Evolutionary conservation across 208 protist species (phyloP), one percentile per base, ranked within the genome.

Genomic region (Histomonas meleagridis): DNA sequence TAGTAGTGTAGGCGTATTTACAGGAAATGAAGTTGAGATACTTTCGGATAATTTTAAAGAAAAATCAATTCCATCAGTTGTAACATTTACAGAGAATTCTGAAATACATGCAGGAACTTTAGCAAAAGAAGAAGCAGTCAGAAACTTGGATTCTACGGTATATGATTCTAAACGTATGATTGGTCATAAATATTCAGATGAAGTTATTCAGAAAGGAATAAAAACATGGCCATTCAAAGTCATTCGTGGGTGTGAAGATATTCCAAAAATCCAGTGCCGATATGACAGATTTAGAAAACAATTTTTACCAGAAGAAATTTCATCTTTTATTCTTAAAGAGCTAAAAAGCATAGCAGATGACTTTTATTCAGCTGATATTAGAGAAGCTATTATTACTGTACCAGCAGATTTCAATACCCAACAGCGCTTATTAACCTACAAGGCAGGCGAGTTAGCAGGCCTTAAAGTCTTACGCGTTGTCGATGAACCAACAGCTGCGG

Each of bases 401-500:
- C 97, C 97, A n/a, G 97, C 98, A 72, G 98, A 99, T 96, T 99
- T 99, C 96, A 98, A 98, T 95, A 97, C 97, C 93, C 93, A 95
- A 14, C 97, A 98, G 94, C 93, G 97, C 69, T 94, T 96, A 93
- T 96, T 96, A 60, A 98, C 96, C 62, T 97, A 97, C 92, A 96
- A 98, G 92, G 96, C 96, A 62, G 96, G 96, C 62, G 92, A 92
- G 65, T 97, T 97, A 91, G 93, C 96, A 48, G 96, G 97, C 38
- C 90, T 98, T 14, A 96, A 99, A 60, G 97, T 99, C 48, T 92
- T 98, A 81, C 96, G 98, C 94, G 99, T 99, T 95, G 98, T 99
- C 95, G 99, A 99, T 96, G 98, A 99, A 95, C 98, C 98, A 49
- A 99, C 98, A 46, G 98, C 98, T 1, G 98, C 98, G 38, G 98